Conservation (phyloP, 345 rosid genomes). For the Cochlearia excelsa region DNA sequence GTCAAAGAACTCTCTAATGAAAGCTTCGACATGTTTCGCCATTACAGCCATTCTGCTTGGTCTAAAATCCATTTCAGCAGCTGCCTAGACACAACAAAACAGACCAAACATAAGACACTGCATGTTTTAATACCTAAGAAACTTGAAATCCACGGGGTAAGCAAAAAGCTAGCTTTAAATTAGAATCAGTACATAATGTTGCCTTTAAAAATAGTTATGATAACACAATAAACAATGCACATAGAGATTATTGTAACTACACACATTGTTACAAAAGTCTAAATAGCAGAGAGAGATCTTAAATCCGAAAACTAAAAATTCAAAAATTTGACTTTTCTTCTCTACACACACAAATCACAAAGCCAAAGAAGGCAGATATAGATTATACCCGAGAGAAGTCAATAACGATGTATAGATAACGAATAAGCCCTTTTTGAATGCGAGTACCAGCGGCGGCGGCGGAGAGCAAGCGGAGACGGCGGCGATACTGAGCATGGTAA, state of each 20-base stretch:
- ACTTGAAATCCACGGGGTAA: not conserved
- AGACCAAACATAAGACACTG: conserved; percentile 9
- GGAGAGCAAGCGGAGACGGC: conserved; percentile 70
- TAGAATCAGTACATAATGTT: conserved; percentile 7
- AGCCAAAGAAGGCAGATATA: conserved; percentile 7
- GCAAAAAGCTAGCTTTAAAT: not conserved
- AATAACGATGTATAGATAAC: conserved; percentile 74
- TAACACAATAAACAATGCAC: not conserved
- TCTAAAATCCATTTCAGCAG: conserved; percentile 67
- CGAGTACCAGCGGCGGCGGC: conserved; percentile 53
- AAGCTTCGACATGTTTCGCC: conserved; percentile 74
- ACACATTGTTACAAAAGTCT: not conserved
- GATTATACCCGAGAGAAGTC: conserved; percentile 72
- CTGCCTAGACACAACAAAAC: conserved; percentile 54
- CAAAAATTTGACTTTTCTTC: too few relatives aligned
- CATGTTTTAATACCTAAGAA: not conserved
- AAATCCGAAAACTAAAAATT: too few relatives aligned
- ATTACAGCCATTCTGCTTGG: conserved; percentile 74
- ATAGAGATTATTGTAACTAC: conserved; percentile 2
- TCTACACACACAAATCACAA: too few relatives aligned
- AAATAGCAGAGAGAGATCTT: conserved; percentile 9
- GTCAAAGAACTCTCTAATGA: conserved; percentile 87
- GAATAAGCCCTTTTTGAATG: conserved; percentile 91
- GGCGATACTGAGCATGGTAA: conserved; percentile 66
- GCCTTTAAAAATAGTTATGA: not conserved